Base-by-base conservation (phyloP, 2,329 filamentous ascomycete genomes). In the Cladosporium sphaerospermum region DNA sequence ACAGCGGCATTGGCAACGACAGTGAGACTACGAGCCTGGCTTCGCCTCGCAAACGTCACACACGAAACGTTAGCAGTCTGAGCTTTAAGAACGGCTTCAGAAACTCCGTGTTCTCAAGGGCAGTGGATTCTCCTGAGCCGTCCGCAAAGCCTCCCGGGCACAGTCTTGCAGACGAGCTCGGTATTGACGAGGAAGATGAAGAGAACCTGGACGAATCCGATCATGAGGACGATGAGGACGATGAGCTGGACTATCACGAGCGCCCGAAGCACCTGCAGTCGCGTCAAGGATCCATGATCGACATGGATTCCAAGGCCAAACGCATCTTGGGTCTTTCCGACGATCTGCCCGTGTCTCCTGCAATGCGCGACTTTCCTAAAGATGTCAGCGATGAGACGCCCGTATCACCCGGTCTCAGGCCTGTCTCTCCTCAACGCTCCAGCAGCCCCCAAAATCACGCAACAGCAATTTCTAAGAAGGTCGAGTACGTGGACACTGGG, bases 91-190 rank as follows among this genome's bases (percentile, higher is more conserved):
- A 49, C 9, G 45, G 52, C 7, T 45, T 45, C 32, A 41, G 45
- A 18, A 37, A 33, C 11, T 48, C 45, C 5, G 40, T 43, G 32
- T 16, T 45, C 28, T 44, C 40, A 3, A 32, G 45, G 28, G 59
- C 59, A 34, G 46, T 56, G 65, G 68, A 52, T 10, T 61, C 67
- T 61, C 54, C 54, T 10, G 65, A 67, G n/a, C 73, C 74, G 76
- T 86, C 68, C 78, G 85, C 78, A 76, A 74, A 75, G 45, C 2
- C 23, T 28, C 80, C 79, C 61, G 87, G 86, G 1, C 71, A 89
- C 55, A 95, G 86, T 57, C 77, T 99, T 39, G 93, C 93, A 0
- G 91, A 97, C 62, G 93, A 99, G 71, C 78, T 99, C 52, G 85
- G 88, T 57, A 87, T 96, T 57, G 88, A 91, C 54, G 86, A 88